Evolutionary conservation across 352 stramenopile species (phyloP).

Genomic region (Albugo candida): DNA sequence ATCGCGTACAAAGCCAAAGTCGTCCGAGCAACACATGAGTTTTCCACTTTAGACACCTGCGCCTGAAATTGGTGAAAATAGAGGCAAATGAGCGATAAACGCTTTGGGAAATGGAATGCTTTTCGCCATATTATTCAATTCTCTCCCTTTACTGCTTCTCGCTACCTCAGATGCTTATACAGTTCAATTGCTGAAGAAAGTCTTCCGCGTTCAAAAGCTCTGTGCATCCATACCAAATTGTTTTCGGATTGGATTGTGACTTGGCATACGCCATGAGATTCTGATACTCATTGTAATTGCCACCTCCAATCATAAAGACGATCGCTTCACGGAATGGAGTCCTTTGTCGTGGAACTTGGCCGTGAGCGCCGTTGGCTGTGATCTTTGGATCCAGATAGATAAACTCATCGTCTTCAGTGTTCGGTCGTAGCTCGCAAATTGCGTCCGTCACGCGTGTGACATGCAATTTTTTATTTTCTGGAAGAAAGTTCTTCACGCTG

Average conservation of each 20-base stretch:
- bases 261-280: constrained; percentile 73
- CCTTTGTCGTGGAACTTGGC: constrained; percentile 48
- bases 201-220: constrained; percentile 75
- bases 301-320: constrained; percentile 77
- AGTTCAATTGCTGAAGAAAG: constrained; percentile 75
- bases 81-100: too few relatives aligned
- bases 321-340: constrained; percentile 65
- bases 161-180: constrained; percentile 21
- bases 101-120: too few relatives aligned
- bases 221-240: constrained; percentile 78
- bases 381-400: constrained; percentile 80
- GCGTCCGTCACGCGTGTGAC: constrained; percentile 61
- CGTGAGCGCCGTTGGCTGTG: constrained; percentile 19
- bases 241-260: constrained; percentile 27
- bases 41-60: constrained; percentile 51
- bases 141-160: too few relatives aligned
- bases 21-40: constrained; percentile 56
- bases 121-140: too few relatives aligned
- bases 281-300: constrained; percentile 79
- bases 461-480: constrained; percentile 76
- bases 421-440: constrained; percentile 62
- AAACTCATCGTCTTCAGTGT: constrained; percentile 68
- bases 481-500: constrained; percentile 76
- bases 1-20: constrained; percentile 65
- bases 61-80: constrained; percentile 26